Evolutionary conservation across 345 rosid genomes (phyloP).

Genomic region (Leavenworthia alabamica): DNA sequence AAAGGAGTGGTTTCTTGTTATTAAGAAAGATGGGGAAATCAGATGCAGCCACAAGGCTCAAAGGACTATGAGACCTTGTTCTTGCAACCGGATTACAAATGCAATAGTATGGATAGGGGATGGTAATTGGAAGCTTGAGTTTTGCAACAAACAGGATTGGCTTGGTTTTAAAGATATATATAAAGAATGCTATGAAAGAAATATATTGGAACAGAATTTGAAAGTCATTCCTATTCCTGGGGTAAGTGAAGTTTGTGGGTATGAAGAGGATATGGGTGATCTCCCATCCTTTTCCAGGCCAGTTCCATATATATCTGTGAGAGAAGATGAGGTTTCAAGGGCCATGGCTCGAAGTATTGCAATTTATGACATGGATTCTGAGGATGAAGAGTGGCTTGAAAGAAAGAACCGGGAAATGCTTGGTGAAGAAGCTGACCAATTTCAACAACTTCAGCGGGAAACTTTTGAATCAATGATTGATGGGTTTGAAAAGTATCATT

Average conservation of each 20-base stretch:
- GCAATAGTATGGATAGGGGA: slow-evolving; percentile 62
- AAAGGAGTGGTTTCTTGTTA: slow-evolving; percentile 60
- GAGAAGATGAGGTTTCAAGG: slow-evolving; percentile 70
- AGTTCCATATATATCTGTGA: slow-evolving; percentile 45
- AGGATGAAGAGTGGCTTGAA: slow-evolving; percentile 85
- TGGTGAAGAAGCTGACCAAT: too few relatives aligned
- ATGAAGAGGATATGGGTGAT: slow-evolving; percentile 24
- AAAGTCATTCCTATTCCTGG: slow-evolving; percentile 85
- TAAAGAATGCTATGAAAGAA: slow-evolving; percentile 72
- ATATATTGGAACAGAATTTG: slow-evolving; percentile 33
- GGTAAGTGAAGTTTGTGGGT: slow-evolving; percentile 55
- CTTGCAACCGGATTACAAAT: slow-evolving; percentile 61
- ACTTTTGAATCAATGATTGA: slow-evolving; percentile 81
- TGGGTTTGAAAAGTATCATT: slow-evolving; percentile 71
- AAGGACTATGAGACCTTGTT: slow-evolving; percentile 54
- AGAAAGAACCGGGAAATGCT: slow-evolving; percentile 41
- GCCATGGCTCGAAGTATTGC: slow-evolving; percentile 58
- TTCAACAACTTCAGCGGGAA: slow-evolving; percentile 52
- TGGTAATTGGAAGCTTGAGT: slow-evolving; percentile 84
- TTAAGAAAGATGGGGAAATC: slow-evolving; percentile 48
- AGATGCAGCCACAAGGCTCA: slow-evolving; percentile 46
- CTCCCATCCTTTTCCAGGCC: slow-evolving; percentile 48
- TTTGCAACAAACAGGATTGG: slow-evolving; percentile 67
- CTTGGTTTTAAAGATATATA: slow-evolving; percentile 71
- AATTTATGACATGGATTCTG: slow-evolving; percentile 85